These are phyloP conservation scores for Candida orba DNA, from an alignment of 805 yeast genomes.

Conservation along the genomic window DNA sequence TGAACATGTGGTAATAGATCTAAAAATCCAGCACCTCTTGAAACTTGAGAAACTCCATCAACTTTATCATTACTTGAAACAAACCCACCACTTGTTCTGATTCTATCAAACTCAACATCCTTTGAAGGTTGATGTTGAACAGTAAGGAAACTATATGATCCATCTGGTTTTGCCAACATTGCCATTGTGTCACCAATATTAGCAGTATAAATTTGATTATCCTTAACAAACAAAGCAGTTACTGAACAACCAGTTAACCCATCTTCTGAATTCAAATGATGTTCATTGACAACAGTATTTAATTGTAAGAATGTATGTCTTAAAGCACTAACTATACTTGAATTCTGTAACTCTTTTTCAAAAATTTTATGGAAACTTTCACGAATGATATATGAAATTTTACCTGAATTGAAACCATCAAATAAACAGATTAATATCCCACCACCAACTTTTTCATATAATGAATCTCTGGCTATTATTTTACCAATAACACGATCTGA, in stretches of 20 bases:
- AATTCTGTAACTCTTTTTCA: conserved; percentile 52
- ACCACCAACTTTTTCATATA: conserved; percentile 82
- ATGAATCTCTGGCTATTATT: conserved; percentile 75
- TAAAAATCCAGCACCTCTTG: conserved; percentile 89
- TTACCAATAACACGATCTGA: conserved; percentile 77
- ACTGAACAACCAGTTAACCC: conserved; percentile 78
- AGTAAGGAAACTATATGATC: conserved; percentile 69
- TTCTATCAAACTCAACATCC: conserved; percentile 71
- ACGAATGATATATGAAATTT: conserved; percentile 67
- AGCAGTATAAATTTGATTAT: conserved; percentile 65
- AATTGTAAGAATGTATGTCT: conserved; percentile 73
- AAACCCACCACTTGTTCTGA: conserved; percentile 86
- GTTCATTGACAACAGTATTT: conserved; percentile 62
- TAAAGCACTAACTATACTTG: conserved; percentile 62
- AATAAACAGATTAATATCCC: conserved; percentile 71
- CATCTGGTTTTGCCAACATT: conserved; percentile 69
- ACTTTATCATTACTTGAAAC: conserved; percentile 79
- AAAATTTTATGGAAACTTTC: conserved; percentile 61
- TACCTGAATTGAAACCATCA: conserved; percentile 70
- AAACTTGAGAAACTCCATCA: conserved; percentile 75
- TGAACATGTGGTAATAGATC: conserved; percentile 81
- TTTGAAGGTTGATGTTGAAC: conserved; percentile 80
- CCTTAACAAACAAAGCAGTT: conserved; percentile 72
- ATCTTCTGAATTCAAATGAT: conserved; percentile 57
- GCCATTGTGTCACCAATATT: conserved; percentile 90